Evolutionary conservation across 768 basidiomycete species (phyloP).

Genomic region (Naematelia aurantialba): DNA sequence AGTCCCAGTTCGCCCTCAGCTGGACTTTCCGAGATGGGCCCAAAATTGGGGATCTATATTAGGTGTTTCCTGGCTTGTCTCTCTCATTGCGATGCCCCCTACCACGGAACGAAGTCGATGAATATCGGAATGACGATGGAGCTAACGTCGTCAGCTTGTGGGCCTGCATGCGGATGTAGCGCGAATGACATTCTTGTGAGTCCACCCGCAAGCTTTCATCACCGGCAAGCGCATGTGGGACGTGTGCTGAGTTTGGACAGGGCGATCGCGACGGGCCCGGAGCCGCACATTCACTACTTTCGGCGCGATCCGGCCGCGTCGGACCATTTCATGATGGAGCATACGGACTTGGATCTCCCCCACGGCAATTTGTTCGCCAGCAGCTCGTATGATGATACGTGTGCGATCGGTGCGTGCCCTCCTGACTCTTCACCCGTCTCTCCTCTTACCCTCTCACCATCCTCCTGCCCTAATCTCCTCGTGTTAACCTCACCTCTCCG

Average conservation of each 20-base stretch:
- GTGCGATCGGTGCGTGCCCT: conserved; percentile 25
- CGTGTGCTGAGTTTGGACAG: conserved; percentile 7
- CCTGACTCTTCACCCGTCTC: background rate
- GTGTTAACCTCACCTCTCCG: too few relatives aligned
- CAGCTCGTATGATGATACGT: conserved; percentile 31
- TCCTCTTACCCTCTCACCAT: background rate
- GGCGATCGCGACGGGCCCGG: conserved; percentile 24
- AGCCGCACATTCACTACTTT: conserved; percentile 34
- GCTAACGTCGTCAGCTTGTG: too few relatives aligned
- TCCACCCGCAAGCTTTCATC: background rate
- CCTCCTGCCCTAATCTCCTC: too few relatives aligned
- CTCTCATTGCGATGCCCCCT: too few relatives aligned
- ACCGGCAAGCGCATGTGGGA: background rate
- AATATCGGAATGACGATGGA: too few relatives aligned
- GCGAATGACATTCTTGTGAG: conserved; percentile 32
- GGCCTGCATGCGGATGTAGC: conserved; percentile 33
- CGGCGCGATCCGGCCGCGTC: conserved; percentile 20
- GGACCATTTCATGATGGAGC: conserved; percentile 17
- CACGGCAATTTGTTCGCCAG: conserved; percentile 22
- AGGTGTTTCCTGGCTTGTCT: too few relatives aligned
- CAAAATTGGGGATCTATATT: too few relatives aligned
- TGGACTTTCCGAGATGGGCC: too few relatives aligned
- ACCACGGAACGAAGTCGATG: too few relatives aligned
- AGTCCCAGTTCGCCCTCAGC: conserved; percentile 8
- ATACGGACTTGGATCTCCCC: conserved; percentile 21